Percentiles rank a stretch among this genome's conserved stretches.
These are phyloP conservation scores for Kodamaea alishanica DNA, from an alignment of 1,139 yeast genomes.

Conservation along the genomic window DNA sequence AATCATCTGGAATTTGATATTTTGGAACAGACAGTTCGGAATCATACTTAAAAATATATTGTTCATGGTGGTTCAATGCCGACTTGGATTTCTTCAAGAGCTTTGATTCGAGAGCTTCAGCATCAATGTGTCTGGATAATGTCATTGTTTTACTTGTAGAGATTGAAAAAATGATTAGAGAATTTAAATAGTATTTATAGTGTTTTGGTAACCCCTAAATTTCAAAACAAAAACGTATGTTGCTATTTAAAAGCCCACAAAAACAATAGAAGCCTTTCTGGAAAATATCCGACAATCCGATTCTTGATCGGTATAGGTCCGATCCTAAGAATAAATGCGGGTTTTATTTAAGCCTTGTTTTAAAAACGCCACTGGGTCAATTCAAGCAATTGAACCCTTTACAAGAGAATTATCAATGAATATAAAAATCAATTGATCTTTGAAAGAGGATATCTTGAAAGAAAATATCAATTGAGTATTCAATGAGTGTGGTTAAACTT, in stretches of 20 bases:
- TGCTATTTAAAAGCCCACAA: background rate
- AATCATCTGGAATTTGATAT: conserved; percentile 54
- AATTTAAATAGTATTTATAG: background rate
- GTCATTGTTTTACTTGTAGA: conserved; percentile 16
- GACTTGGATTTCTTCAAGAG: conserved; percentile 25
- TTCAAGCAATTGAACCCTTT: no score
- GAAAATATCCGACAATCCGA: no score
- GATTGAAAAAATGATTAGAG: background rate
- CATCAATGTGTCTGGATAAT: conserved; percentile 26
- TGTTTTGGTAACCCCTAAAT: background rate
- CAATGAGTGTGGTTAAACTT: no score
- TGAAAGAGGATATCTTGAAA: no score
- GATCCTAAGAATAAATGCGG: no score
- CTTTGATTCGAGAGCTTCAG: conserved; percentile 21
- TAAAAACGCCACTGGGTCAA: no score
- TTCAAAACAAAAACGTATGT: background rate
- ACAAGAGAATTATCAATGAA: no score
- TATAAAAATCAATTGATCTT: no score
- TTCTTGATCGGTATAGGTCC: no score
- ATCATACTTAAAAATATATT: conserved; percentile 33
- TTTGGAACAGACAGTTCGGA: conserved; percentile 40
- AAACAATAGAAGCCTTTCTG: no score
- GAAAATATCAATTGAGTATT: no score
- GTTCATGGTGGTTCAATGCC: conserved; percentile 25
- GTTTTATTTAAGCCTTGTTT: no score